Conservation (phyloP, 2,329 filamentous ascomycete genomes). For the Colletotrichum eremochloae region DNA sequence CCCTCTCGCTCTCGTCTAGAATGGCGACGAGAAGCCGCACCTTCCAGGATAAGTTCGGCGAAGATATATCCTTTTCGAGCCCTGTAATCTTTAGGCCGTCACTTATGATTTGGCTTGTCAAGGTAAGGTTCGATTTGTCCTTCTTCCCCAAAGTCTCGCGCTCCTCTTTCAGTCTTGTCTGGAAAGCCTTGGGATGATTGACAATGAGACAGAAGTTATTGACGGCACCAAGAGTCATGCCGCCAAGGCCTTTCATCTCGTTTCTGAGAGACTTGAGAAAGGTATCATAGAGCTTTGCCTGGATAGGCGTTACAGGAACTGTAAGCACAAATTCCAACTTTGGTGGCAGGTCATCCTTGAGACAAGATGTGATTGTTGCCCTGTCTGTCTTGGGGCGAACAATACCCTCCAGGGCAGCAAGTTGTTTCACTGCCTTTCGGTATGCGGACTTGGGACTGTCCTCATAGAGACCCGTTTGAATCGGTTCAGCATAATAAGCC, state of each 20-base stretch:
- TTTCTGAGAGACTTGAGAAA: constrained; percentile 52
- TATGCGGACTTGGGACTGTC: constrained; percentile 71
- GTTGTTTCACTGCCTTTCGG: constrained; percentile 72
- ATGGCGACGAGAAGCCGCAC: constrained; percentile 77
- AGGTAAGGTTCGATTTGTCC: constrained; percentile 24
- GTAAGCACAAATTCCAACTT: constrained; percentile 88
- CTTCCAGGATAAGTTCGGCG: constrained; percentile 74
- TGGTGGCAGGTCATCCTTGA: constrained; percentile 75
- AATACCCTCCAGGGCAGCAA: constrained; percentile 78
- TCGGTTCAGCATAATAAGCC: constrained; percentile 77
- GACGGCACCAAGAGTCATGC: constrained; percentile 52
- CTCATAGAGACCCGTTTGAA: constrained; percentile 76
- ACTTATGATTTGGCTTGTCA: constrained; percentile 25
- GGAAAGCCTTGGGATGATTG: constrained; percentile 65
- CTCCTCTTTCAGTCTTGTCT: constrained; percentile 50
- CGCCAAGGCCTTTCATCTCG: constrained; percentile 13
- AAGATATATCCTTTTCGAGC: constrained; percentile 55
- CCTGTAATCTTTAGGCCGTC: constrained; percentile 54
- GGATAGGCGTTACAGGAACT: constrained; percentile 76
- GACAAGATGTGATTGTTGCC: constrained; percentile 73
- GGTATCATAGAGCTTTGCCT: constrained; percentile 71
- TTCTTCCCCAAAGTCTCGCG: constrained; percentile 18
- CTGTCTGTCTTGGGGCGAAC: constrained; percentile 85
- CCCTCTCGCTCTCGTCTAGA: constrained; percentile 71
- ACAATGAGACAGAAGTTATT: constrained; percentile 62